These are phyloP conservation scores for Pleurotus salmoneostramineus DNA, from an alignment of 768 basidiomycete species.

Conservation along the genomic window DNA sequence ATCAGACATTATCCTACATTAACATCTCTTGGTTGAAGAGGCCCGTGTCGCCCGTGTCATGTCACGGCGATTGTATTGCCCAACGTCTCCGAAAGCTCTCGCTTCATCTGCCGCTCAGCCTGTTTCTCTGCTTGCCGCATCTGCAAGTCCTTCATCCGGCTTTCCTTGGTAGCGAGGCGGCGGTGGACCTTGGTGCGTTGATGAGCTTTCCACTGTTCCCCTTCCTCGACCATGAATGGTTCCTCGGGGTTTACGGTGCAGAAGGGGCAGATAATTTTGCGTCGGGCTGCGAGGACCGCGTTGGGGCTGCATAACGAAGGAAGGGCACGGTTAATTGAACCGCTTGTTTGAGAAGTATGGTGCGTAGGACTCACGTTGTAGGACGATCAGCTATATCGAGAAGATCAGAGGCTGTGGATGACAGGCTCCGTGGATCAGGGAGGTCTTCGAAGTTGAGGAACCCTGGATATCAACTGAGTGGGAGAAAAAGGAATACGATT, in stretches of 20 bases:
- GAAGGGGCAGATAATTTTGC: slow-evolving; percentile 52
- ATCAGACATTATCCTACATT: not conserved
- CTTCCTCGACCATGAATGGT: slow-evolving; percentile 66
- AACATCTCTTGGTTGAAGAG: no score
- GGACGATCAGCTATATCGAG: slow-evolving; percentile 41
- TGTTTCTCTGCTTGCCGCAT: slow-evolving; percentile 2
- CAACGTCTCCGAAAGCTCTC: not conserved
- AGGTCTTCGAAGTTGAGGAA: slow-evolving; percentile 49
- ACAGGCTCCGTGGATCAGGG: slow-evolving; percentile 55
- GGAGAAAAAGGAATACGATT: not conserved
- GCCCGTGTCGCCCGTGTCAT: no score
- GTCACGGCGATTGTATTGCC: no score
- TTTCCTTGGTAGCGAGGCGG: slow-evolving; percentile 32
- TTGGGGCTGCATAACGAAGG: slow-evolving; percentile 42
- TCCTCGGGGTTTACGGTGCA: slow-evolving; percentile 56
- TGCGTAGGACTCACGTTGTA: slow-evolving; percentile 34
- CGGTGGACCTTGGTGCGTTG: slow-evolving; percentile 51
- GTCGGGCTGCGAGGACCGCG: slow-evolving; percentile 49
- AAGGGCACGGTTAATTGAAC: not conserved
- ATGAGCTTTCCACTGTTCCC: slow-evolving; percentile 53
- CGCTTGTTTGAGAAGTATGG: not conserved
- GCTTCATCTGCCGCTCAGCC: slow-evolving; percentile 2
- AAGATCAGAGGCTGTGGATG: slow-evolving; percentile 49
- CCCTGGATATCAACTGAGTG: slow-evolving; percentile 29
- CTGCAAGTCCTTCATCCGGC: slow-evolving; percentile 4